Percentiles rank a stretch among this genome's conserved stretches.
Evolutionary conservation across 2,329 filamentous ascomycete species (phyloP).

Genomic region (Hypoxylon sp.): DNA sequence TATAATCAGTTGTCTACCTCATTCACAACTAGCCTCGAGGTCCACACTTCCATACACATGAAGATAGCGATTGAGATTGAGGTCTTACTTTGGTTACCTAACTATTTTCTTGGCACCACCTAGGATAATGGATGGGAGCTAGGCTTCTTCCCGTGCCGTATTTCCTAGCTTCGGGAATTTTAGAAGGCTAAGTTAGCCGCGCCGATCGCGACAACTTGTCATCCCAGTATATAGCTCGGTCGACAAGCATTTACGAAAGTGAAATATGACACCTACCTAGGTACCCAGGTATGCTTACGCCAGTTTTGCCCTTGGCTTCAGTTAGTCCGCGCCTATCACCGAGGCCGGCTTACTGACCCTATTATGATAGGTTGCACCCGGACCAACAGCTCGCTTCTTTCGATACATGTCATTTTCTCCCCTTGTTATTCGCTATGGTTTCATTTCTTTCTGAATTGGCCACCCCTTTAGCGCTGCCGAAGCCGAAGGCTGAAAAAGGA

Average conservation of each 20-base stretch:
- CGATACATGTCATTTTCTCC: neutral
- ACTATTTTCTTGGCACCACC: no score
- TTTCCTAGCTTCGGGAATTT: constrained; percentile 14
- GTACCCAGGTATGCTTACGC: neutral
- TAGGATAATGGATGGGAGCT: neutral
- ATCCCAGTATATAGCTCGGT: neutral
- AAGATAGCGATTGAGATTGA: neutral
- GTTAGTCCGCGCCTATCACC: neutral
- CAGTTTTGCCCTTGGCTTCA: neutral
- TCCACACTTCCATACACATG: neutral
- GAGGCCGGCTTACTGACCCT: constrained; percentile 4
- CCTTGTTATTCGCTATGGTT: neutral
- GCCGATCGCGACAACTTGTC: neutral
- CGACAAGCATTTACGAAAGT: neutral
- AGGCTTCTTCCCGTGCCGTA: constrained; percentile 7
- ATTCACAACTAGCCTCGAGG: neutral
- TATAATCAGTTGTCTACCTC: neutral
- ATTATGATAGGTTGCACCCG: neutral
- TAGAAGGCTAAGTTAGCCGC: neutral
- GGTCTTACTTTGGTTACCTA: neutral
- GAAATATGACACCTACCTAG: neutral
- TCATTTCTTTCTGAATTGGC: neutral
- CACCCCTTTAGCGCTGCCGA: neutral
- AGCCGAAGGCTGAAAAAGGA: neutral
- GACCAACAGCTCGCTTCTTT: constrained; percentile 1